Base-by-base conservation (phyloP, 192 early-diverging fungal genomes). In the Oehlia diaphana region DNA sequence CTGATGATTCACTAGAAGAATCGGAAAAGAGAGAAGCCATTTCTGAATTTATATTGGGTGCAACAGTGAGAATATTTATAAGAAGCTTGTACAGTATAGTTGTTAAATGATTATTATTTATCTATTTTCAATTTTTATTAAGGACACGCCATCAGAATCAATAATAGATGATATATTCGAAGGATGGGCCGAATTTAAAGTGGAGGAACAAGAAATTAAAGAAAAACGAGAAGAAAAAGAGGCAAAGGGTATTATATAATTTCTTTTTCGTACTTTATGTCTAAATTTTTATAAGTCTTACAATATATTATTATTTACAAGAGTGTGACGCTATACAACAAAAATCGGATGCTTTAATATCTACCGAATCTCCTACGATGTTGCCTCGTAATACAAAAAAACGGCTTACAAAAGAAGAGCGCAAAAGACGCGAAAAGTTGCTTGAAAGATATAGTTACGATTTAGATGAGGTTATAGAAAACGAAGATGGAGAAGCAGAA, bases 21-120 rank as follows among this genome's bases (percentile, higher is more conserved):
- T 87, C 89, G 33, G 93, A 94, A 72, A 91, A 90, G 72, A 82
- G 83, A 19, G 92, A 92, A 71, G 91, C 90, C 49, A 89, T 94
- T n/a, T 67, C 83, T 26, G 93, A 93, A 79, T 91, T 92, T 31
- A 80, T 94, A n/a, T 72, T 75, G 9, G 93, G 93, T 71, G 84
- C 87, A 26, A 89, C 89, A 21, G 53, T 58, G 53, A 58, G 53
- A 47, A 21, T 21, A 58, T n/a, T 19, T 58, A 58, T 58, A 7
- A 58, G 1, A 19, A 58, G 7, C 39, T 58, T n/a, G 53, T 21
- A 58, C n/a, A 5, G 53, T 58, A 58, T 58, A 5, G 53, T 58
- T 7, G 12, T 58, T 58, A 21, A 1, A 47, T 44, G 3, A 4
- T 37, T 3, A 3, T 47, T 12, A 12, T 47, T 58, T 58, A 21